Percentiles rank a stretch among this genome's conserved stretches.
Conservation (phyloP, 352 stramenopile species). For the Phytophthora pistaciae region DNA sequence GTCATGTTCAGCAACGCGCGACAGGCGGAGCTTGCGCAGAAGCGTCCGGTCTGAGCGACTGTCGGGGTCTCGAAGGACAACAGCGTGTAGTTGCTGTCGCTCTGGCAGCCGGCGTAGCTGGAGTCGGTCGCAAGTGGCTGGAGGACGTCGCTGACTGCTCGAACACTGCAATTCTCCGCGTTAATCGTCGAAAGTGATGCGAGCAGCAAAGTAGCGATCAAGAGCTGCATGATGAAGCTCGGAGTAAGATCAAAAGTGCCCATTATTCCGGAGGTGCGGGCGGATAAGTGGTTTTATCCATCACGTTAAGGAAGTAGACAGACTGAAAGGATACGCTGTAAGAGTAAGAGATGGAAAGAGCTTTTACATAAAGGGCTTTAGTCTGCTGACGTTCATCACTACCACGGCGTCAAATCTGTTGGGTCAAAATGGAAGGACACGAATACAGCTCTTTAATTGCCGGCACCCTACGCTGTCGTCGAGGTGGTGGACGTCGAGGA, state of each 20-base stretch:
- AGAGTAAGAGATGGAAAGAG: not conserved
- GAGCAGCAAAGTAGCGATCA: not conserved
- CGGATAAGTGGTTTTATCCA: not conserved
- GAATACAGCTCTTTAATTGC: not conserved
- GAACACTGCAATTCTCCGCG: conserved; percentile 6
- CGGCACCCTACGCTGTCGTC: not conserved
- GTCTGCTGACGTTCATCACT: conserved; percentile 1
- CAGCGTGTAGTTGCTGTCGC: conserved; percentile 11
- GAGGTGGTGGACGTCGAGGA: not conserved
- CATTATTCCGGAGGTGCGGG: not conserved
- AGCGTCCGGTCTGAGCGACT: not conserved
- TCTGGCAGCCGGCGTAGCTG: conserved; percentile 3
- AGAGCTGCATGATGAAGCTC: not conserved
- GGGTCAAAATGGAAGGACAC: conserved; percentile 4
- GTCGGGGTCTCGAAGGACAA: conserved; percentile 3
- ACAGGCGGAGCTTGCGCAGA: conserved; percentile 14
- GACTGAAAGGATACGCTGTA: not conserved
- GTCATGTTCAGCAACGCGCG: conserved; percentile 9
- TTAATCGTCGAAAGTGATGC: not conserved
- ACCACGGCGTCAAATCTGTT: conserved; percentile 1
- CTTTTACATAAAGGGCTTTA: not conserved
- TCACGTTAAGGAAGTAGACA: not conserved
- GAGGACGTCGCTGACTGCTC: conserved; percentile 1
- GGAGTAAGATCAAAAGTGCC: not conserved
- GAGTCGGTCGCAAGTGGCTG: not conserved